Evolutionary conservation across 2,329 filamentous ascomycete species (phyloP), one percentile per base, ranked within the genome.

Genomic region (Westerdykella ornata): DNA sequence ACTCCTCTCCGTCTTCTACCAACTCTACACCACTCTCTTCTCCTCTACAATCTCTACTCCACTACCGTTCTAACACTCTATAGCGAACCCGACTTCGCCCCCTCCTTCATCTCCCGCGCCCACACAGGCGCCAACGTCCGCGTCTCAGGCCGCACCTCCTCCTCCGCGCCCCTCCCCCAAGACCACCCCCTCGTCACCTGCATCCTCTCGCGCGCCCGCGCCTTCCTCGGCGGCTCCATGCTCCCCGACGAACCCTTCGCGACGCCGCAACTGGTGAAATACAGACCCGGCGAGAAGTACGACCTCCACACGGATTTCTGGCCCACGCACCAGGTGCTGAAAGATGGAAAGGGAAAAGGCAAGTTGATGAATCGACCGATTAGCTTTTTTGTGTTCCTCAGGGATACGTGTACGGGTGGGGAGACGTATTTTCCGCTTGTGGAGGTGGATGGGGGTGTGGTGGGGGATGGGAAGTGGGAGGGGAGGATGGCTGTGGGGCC

Each of bases 221-320:
- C 16, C 8, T 60, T 60, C 47, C 47, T 57, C 42, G 56, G 56
- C 46, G 43, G 42, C 31, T 52, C 51, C 38, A 35, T 57, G 12
- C 48, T 41, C 1, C 45, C 54, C 19, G n/a, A 34, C 13, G 54
- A 57, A 22, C 52, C 51, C 13, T 59, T 57, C 36, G 47, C 43
- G 38, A 42, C 47, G 0, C 53, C 54, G 3, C 56, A 60, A 36
- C 46, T 60, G 15, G 54, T 57, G 13, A 51, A 49, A 38, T 60
- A 60, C 46, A 40, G 40, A 31, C 44, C 52, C 0, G 30, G 37
- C 7, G 51, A 60, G 18, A 49, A 51, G 11, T 58, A 54, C 45
- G 49, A 60, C 15, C 49, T 57, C 1, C 56, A 59, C 42, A 56
- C 51, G 2, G 56, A 57, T 18, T 54, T 50, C 37, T 57, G 54